Percentiles rank a stretch among this genome's conserved stretches.
phyloP scores from a whole-genome alignment of 768 basidiomycete species.

The Tylopilus plumbeoviolaceoides region DNA sequence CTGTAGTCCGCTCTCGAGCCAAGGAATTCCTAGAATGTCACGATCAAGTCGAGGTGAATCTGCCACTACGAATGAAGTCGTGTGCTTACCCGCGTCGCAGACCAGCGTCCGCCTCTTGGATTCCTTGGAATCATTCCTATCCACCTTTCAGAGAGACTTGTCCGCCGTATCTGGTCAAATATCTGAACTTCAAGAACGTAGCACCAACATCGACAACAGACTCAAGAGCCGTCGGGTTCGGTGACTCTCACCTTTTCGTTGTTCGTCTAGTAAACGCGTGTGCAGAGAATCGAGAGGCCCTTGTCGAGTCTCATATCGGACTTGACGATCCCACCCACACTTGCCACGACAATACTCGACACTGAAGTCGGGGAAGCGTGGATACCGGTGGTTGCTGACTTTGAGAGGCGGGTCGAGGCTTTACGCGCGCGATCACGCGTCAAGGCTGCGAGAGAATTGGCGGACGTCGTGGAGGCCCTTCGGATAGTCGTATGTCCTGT shows the following conservation, averaged over 20 bases:
- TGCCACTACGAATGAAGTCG: background rate
- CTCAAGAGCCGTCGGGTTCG: constrained; percentile 81
- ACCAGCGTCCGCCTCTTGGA: constrained; percentile 82
- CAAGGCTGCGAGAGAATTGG: constrained; percentile 80
- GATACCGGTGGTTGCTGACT: constrained; percentile 75
- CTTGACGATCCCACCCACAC: constrained; percentile 75
- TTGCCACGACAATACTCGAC: constrained; percentile 78
- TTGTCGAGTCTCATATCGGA: constrained; percentile 76
- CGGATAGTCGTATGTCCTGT: constrained; percentile 70
- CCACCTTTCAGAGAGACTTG: constrained; percentile 92
- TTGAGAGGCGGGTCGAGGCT: constrained; percentile 70
- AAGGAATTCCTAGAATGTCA: constrained; percentile 84
- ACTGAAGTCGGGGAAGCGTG: constrained; percentile 84
- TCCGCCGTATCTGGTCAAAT: constrained; percentile 96
- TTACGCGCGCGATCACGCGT: constrained; percentile 74
- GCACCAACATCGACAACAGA: constrained; percentile 84
- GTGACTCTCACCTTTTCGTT: constrained; percentile 7
- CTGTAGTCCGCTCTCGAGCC: constrained; percentile 37
- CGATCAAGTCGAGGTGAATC: constrained; percentile 77
- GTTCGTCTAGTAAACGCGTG: constrained; percentile 1
- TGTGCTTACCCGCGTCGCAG: constrained; percentile 38
- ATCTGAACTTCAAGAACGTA: constrained; percentile 86
- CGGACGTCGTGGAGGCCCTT: constrained; percentile 80
- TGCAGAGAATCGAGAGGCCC: constrained; percentile 84
- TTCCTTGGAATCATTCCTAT: constrained; percentile 86